phyloP scores from a whole-genome alignment of 257 asterid genomes.

The Echium plantagineum region DNA sequence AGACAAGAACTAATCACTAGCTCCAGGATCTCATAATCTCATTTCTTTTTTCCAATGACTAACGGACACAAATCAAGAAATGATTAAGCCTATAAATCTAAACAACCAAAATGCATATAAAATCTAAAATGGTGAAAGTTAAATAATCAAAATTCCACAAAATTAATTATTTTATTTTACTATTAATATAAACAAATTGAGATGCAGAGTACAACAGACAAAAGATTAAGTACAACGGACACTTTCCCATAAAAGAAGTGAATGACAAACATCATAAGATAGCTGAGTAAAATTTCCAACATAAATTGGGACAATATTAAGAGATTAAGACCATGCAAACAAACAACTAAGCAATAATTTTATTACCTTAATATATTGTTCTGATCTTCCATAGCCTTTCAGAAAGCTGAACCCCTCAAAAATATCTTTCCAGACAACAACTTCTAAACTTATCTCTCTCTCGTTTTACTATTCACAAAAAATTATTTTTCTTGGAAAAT shows the following conservation, averaged over 20 bases:
- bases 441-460: not conserved
- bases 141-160: no score
- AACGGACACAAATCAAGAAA: no score
- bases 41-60: no score
- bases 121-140: no score
- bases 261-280: conserved; percentile 6
- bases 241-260: conserved; percentile 15
- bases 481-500: conserved; percentile 3
- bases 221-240: not conserved
- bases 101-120: no score
- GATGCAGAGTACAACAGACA: conserved; percentile 4
- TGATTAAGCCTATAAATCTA: no score
- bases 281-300: conserved; percentile 10
- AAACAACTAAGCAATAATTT: conserved; percentile 2
- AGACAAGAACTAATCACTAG: no score
- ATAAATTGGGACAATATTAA: conserved; percentile 29
- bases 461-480: conserved; percentile 11
- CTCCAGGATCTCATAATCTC: no score
- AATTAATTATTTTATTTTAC: no score
- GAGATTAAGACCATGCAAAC: conserved; percentile 17
- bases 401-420: conserved; percentile 49
- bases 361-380: conserved; percentile 29
- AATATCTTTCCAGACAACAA: conserved; percentile 12
- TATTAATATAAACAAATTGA: no score
- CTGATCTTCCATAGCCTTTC: conserved; percentile 33